Evolutionary conservation across 1,284 basidiomycete genomes (phyloP), one percentile per base, ranked within the genome.

Genomic region (Sporisorium iseilematis-ciliati): DNA sequence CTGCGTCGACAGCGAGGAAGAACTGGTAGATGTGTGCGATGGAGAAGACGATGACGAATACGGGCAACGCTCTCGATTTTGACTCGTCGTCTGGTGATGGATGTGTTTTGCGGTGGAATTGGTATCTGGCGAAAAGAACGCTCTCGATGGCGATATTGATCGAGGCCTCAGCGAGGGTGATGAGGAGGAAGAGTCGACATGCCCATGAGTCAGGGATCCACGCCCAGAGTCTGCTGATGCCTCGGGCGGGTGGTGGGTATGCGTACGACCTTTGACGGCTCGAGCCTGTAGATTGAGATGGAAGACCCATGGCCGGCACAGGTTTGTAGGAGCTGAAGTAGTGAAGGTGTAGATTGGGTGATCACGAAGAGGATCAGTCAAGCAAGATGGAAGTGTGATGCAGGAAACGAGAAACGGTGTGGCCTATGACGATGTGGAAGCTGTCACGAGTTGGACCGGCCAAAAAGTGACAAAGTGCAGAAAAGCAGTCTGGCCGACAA

Each of bases 1-100:
- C 71, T 7, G 80, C 72, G 52, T 82, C 80, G 16, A 82, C 57
- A n/a, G 75, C 77, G 26, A 82, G 69, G 16, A 80, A 23, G 51
- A 78, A 67, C 26, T 82, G 79, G 43, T 82, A 82, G 29, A 77
- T 29, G 64, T 81, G 79, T 10, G 80, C 80, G 51, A 82, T 51
- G 54, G 74, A 73, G 35, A 82, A 82, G 48, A 79, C 77, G 33
- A 78, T 78, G 50, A 82, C 68, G 41, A 80, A 82, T 14, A 77
- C 75, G 5, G 80, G 80, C 2, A 82, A 63, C 18, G 79, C 69
- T 51, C 70, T 55, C 21, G 60, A 61, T n/a, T 73, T 67, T 46
- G 73, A 72, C 12, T 71, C 68, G 51, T 78, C 73, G 35, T 64
- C 65, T 2, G 45, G 41, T 4, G 60, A 60, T 21, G 58, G 42